Evolutionary conservation across 2,329 filamentous ascomycete genomes (phyloP).

Genomic region (Paraphaeosphaeria sporulosa): DNA sequence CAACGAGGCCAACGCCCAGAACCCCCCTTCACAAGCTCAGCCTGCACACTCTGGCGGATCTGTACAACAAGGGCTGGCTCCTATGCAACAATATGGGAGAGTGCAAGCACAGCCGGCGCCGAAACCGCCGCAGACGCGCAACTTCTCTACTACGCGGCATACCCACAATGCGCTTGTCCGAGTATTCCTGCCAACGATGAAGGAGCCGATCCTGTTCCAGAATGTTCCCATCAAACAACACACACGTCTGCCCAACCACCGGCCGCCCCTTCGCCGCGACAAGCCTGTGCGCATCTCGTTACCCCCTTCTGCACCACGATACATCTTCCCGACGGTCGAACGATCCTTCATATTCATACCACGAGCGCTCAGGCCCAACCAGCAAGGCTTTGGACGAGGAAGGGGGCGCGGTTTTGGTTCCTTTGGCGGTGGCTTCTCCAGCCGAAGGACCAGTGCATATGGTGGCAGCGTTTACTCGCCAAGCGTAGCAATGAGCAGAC

Average conservation of each 20-base stretch:
- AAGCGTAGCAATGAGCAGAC: conserved; percentile 85
- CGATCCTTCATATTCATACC: conserved; percentile 99
- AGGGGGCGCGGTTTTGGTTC: conserved; percentile 78
- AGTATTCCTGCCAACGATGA: conserved; percentile 80
- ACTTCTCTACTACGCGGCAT: conserved; percentile 81
- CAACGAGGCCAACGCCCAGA: conserved; percentile 49
- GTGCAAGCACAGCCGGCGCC: conserved; percentile 31
- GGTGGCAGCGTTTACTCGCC: conserved; percentile 83
- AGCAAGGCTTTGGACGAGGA: conserved; percentile 74
- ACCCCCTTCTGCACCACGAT: conserved; percentile 78
- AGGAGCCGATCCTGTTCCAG: conserved; percentile 73
- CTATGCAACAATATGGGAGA: conserved; percentile 31
- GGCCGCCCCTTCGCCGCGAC: conserved; percentile 90
- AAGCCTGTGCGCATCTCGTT: conserved; percentile 95
- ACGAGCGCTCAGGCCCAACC: conserved; percentile 88
- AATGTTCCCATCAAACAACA: conserved; percentile 87
- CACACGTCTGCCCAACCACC: conserved; percentile 91
- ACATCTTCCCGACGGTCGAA: conserved; percentile 89
- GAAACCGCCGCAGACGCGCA: conserved; percentile 45
- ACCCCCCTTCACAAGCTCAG: conserved; percentile 32
- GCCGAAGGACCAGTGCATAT: conserved; percentile 82
- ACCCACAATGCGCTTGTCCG: conserved; percentile 86
- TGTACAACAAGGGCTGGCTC: conserved; percentile 26
- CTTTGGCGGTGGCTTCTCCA: conserved; percentile 68
- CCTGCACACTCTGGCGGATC: conserved; percentile 23